Conservation (phyloP, 2,329 filamentous ascomycete species). For the Diplodia intermedia region DNA sequence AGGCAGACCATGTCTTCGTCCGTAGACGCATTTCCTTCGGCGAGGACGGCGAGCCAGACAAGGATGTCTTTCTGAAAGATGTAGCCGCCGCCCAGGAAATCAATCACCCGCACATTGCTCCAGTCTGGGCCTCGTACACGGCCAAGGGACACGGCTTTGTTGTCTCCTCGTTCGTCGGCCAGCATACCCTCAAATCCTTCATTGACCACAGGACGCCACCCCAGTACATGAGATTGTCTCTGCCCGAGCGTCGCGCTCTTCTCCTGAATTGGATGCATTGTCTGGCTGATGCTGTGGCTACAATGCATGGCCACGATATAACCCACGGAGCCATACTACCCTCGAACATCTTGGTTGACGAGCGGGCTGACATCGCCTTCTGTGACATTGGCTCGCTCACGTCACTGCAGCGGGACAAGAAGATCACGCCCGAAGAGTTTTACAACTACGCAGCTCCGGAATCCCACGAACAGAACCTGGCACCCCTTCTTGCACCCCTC, state of each 20-base stretch:
- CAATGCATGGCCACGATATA: slow-evolving; percentile 68
- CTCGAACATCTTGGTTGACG: slow-evolving; percentile 71
- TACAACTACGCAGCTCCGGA: slow-evolving; percentile 80
- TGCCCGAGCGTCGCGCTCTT: slow-evolving; percentile 64
- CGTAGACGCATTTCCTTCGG: slow-evolving; percentile 65
- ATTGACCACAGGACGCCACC: slow-evolving; percentile 66
- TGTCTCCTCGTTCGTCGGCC: slow-evolving; percentile 70
- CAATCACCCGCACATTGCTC: slow-evolving; percentile 73
- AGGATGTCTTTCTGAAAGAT: slow-evolving; percentile 65
- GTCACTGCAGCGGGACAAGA: slow-evolving; percentile 60
- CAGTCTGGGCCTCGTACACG: slow-evolving; percentile 74
- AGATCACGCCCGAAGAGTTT: slow-evolving; percentile 68
- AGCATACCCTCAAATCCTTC: slow-evolving; percentile 72
- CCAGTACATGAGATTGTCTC: slow-evolving; percentile 67
- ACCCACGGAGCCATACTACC: slow-evolving; percentile 74
- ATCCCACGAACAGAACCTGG: slow-evolving; percentile 44
- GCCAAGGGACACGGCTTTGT: slow-evolving; percentile 69
- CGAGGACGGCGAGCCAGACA: slow-evolving; percentile 43
- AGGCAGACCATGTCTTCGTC: slow-evolving; percentile 63
- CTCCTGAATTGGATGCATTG: slow-evolving; percentile 79
- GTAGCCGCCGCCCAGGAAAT: slow-evolving; percentile 65
- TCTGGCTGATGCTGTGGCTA: slow-evolving; percentile 71
- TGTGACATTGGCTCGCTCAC: slow-evolving; percentile 63
- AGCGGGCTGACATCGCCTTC: slow-evolving; percentile 70
- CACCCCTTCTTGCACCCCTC: slow-evolving; percentile 34